Percentiles rank a stretch among this genome's conserved stretches.
phyloP scores from a whole-genome alignment of 2,329 filamentous ascomycete genomes.

The Penicillium sp. region DNA sequence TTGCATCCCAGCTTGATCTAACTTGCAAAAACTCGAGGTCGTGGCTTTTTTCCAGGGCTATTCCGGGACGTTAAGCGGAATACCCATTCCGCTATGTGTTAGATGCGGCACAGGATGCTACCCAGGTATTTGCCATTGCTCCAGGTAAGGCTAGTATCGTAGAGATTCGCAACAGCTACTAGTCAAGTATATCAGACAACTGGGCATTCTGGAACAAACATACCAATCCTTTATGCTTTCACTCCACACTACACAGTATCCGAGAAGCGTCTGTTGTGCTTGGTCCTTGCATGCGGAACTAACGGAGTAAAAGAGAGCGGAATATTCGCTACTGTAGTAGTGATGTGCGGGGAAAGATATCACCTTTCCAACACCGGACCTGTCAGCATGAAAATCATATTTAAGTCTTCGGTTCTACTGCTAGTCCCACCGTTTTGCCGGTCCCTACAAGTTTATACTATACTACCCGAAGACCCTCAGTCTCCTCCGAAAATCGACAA shows the following conservation, averaged over 20 bases:
- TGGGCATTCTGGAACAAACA: neutral
- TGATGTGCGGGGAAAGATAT: constrained; percentile 5
- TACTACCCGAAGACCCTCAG: neutral
- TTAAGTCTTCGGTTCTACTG: neutral
- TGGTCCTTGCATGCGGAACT: constrained; percentile 8
- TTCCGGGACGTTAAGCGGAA: neutral
- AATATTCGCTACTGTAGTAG: neutral
- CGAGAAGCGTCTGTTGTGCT: neutral
- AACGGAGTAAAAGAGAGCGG: constrained; percentile 1
- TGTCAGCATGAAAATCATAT: neutral
- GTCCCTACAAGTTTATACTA: neutral
- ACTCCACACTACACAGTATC: neutral
- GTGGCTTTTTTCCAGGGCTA: neutral
- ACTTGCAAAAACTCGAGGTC: neutral
- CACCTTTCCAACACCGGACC: neutral
- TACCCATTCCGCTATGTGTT: neutral
- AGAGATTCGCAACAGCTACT: neutral
- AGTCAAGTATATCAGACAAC: neutral
- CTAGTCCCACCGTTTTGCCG: neutral
- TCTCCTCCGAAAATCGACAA: neutral
- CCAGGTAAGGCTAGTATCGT: too few species aligned
- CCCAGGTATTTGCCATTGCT: neutral
- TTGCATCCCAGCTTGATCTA: neutral
- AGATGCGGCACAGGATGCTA: neutral
- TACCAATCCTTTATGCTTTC: neutral